These are phyloP conservation scores for Pichia kluyveri DNA, from an alignment of 805 yeast species.

Conservation along the genomic window DNA sequence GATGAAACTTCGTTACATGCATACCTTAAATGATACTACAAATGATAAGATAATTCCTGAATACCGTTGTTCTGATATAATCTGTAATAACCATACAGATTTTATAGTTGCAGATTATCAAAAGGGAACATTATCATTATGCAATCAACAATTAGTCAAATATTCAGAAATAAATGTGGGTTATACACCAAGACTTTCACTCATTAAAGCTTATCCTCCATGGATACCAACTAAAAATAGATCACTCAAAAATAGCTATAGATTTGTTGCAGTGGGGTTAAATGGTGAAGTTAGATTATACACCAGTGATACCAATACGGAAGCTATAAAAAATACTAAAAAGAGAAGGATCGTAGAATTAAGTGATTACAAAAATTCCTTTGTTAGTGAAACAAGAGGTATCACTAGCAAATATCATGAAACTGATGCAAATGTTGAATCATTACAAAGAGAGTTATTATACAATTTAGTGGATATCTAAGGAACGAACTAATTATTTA, in stretches of 20 bases:
- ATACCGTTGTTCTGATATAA: constrained; percentile 6
- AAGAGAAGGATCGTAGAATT: background rate
- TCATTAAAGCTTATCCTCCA: constrained; percentile 18
- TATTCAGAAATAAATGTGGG: constrained; percentile 13
- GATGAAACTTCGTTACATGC: background rate
- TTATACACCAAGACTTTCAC: constrained; percentile 23
- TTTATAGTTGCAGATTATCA: constrained; percentile 1
- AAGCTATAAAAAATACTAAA: background rate
- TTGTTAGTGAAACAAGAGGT: too few species aligned
- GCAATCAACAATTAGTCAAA: background rate
- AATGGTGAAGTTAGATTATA: constrained; percentile 19
- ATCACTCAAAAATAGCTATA: constrained; percentile 1
- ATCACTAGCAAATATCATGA: background rate
- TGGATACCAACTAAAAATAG: constrained; percentile 17
- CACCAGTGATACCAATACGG: background rate
- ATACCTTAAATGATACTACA: too few species aligned
- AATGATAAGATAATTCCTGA: background rate
- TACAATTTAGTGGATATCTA: background rate
- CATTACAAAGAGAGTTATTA: background rate
- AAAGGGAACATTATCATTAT: constrained; percentile 14
- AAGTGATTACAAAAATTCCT: background rate
- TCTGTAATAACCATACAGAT: background rate
- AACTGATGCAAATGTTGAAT: background rate
- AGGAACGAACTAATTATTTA: background rate
- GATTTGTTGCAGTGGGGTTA: constrained; percentile 27